Evolutionary conservation across 306 rosid species (phyloP), one percentile per base, ranked within the genome.

Genomic region (Glycine soja): DNA sequence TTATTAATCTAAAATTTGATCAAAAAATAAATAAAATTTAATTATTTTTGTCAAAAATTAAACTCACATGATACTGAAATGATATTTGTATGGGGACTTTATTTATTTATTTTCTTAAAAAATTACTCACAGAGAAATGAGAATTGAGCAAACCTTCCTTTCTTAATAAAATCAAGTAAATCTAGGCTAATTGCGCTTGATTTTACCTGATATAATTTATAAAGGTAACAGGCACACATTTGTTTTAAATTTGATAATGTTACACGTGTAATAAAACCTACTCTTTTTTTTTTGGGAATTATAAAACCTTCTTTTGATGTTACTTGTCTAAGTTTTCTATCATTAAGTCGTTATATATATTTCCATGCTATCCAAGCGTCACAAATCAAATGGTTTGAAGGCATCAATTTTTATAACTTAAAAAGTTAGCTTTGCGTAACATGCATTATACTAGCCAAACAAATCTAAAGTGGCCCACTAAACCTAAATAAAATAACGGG

Each of bases 331-430:
- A n/a, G 32, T 63, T 75, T 71, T 42, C 14, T 69, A 4, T 11
- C 14, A 50, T 62, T 5, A n/a, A 69, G 18, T 58, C 7, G 13
- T 36, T 51, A 15, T 51, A 51, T 63, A 71, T 63, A 83, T 38
- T 10, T 56, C 16, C 43, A 51, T 74, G 77, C 10, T 7, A 47
- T 79, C 68, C 81, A 74, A n/a, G 68, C 62, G 84, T 68, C 73
- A 38, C 53, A 40, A 79, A 66, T 40, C 68, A 59, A 19, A 75
- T 74, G 78, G 81, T 57, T 66, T 80, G 74, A 59, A 70, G 6
- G 43, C 3, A 8, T 4, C 4, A 61, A 6, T 75, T 32, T 32
- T 24, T 24, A 24, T 24, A 24, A 24, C 30, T 70, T 53, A 32
- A 50, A 50, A 16, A 13, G 64, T 16, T 61, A 38, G 57, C 19